phyloP scores from a whole-genome alignment of 768 basidiomycete species.

The Pisolithus sp. region DNA sequence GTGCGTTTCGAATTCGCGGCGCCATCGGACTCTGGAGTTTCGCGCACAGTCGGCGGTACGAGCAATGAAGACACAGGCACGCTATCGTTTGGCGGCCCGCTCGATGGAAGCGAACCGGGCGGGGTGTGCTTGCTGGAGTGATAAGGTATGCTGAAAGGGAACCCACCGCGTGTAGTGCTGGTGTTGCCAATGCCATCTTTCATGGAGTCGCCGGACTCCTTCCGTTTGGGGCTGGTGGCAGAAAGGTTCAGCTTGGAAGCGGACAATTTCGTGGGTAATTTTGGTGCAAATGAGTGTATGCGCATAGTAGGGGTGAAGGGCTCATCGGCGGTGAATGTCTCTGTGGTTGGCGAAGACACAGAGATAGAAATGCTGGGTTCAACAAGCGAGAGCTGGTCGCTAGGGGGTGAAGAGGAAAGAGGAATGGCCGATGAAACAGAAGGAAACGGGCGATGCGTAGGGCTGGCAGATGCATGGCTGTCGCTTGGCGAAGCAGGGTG shows the following conservation, averaged over 20 bases:
- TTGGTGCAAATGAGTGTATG: conserved; percentile 66
- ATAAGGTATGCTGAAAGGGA: conserved; percentile 24
- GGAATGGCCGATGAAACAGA: conserved; percentile 18
- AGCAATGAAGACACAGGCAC: conserved; percentile 43
- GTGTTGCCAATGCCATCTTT: conserved; percentile 21
- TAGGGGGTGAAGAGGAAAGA: conserved; percentile 22
- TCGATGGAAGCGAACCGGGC: conserved; percentile 10
- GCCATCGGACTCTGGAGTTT: conserved; percentile 31
- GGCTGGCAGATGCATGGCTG: conserved; percentile 22
- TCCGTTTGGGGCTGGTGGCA: conserved; percentile 51
- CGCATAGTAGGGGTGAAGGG: conserved; percentile 49
- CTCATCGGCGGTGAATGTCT: conserved; percentile 29
- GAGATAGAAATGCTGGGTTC: conserved; percentile 41
- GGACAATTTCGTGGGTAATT: conserved; percentile 62
- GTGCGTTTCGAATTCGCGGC: conserved; percentile 45
- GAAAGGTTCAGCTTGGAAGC: conserved; percentile 41
- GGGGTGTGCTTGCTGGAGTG: conserved; percentile 24
- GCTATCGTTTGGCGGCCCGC: conserved; percentile 18
- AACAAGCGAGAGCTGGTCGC: conserved; percentile 12
- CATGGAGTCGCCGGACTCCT: conserved; percentile 37
- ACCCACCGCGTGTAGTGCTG: conserved; percentile 18
- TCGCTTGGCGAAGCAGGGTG: conserved; percentile 31
- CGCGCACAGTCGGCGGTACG: conserved; percentile 44
- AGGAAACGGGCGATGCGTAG: conserved; percentile 39
- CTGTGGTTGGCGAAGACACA: conserved; percentile 38